Percentiles rank a stretch among this genome's conserved stretches.
Evolutionary conservation across 768 basidiomycete genomes (phyloP).

Genomic region (Boletus sp.): DNA sequence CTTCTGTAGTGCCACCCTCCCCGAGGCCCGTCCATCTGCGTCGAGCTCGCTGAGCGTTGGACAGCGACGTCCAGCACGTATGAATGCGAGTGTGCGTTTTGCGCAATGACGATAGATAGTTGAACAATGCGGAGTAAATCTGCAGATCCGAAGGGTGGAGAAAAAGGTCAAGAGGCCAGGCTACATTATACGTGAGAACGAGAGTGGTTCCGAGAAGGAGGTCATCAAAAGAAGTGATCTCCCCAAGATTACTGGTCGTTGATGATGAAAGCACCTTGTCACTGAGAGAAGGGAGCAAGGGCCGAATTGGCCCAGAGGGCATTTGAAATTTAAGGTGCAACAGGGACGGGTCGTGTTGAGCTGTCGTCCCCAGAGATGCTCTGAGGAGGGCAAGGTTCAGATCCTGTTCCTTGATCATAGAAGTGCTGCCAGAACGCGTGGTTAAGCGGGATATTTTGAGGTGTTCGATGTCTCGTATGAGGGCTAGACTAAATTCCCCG

Average conservation of each 20-base stretch:
- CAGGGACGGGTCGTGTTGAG: conserved; percentile 81
- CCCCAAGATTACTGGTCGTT: conserved; percentile 33
- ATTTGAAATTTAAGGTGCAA: conserved; percentile 70
- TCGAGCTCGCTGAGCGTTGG: conserved; percentile 79
- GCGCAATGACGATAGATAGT: conserved; percentile 78
- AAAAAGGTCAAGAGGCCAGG: conserved; percentile 91
- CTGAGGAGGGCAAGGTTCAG: conserved; percentile 82
- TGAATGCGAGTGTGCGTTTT: conserved; percentile 81
- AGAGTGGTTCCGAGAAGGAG: conserved; percentile 79
- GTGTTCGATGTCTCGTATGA: conserved; percentile 84
- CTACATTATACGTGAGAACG: conserved; percentile 61
- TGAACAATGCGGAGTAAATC: conserved; percentile 73
- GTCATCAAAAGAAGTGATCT: conserved; percentile 59
- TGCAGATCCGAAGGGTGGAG: conserved; percentile 71
- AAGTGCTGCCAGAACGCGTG: conserved; percentile 56
- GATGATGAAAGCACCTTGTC: conserved; percentile 41
- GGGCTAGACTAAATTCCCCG: conserved; percentile 79
- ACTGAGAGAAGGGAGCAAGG: conserved; percentile 72
- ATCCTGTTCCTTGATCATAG: conserved; percentile 88
- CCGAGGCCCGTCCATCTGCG: conserved; percentile 83
- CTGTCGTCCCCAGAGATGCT: conserved; percentile 83
- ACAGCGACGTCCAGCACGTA: conserved; percentile 80
- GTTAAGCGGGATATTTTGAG: conserved; percentile 77
- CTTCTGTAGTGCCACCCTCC: conserved; percentile 79
- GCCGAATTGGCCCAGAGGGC: conserved; percentile 77